A percentile compares a stretch with the other conserved stretches of the same genome.
phyloP scores from a whole-genome alignment of 805 yeast genomes.

The Zygosaccharomyces rouxii region DNA sequence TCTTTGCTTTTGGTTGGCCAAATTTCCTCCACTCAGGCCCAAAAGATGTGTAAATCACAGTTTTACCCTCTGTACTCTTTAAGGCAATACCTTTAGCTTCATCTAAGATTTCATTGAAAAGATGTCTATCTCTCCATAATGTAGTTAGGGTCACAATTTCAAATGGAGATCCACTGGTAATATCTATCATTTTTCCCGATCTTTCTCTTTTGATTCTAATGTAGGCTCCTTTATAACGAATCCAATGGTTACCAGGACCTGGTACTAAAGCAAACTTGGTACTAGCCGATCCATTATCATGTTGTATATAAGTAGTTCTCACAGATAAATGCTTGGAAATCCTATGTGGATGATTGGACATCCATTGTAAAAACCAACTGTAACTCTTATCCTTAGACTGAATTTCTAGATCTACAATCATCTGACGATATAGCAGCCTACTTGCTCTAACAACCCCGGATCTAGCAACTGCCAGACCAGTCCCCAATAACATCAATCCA shows the following conservation, averaged over 20 bases:
- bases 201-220: slow-evolving; percentile 87
- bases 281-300: slow-evolving; percentile 85
- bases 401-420: slow-evolving; percentile 88
- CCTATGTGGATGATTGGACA: slow-evolving; percentile 75
- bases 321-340: slow-evolving; percentile 82
- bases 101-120: slow-evolving; percentile 64
- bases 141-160: slow-evolving; percentile 96
- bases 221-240: slow-evolving; percentile 80
- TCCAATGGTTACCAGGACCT: slow-evolving; percentile 93
- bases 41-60: slow-evolving; percentile 90
- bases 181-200: slow-evolving; percentile 80
- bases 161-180: slow-evolving; percentile 88
- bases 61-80: slow-evolving; percentile 82
- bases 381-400: slow-evolving; percentile 92
- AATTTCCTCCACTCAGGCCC: slow-evolving; percentile 99
- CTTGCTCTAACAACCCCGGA: slow-evolving; percentile 62
- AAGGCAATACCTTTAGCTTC: slow-evolving; percentile 87
- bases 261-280: slow-evolving; percentile 91
- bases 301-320: slow-evolving; percentile 80
- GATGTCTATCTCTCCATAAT: slow-evolving; percentile 67
- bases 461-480: slow-evolving; percentile 73
- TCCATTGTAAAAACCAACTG: slow-evolving; percentile 94
- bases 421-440: slow-evolving; percentile 67
- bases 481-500: slow-evolving; percentile 94
- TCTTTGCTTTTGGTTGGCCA: slow-evolving; percentile 88